Base-by-base conservation (phyloP, 148 eudicot species). In the Chenopodium quinoa region DNA sequence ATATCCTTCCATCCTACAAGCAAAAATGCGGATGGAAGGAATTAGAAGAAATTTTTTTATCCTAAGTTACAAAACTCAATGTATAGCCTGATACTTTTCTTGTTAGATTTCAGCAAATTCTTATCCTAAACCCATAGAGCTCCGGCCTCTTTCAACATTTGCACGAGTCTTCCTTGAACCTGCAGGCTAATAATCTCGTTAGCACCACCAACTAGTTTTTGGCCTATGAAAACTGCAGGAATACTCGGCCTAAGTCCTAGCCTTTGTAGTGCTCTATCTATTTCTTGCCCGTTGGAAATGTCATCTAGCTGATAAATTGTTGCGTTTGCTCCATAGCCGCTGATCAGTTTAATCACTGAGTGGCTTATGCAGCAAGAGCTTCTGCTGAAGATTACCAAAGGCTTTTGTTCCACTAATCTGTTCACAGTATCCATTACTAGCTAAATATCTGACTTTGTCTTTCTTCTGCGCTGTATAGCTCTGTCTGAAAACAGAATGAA, bases 81-180 rank as follows among this genome's bases (percentile, higher is more conserved):
- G 1, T 31, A 31, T 31, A 31, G 32, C 32, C 1, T 31, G 12
- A 23, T 65, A 65, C 9, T 65, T 65, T 65, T 65, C 12, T 65
- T 65, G 31, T 4, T 23, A 67, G 34, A 67, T 13, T 8, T 65
- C 23, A 23, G 23, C 23, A 23, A 23, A 23, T 23, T 23, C 23
- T 66, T 2, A 8, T 67, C 9, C 75, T 70, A 79, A 12, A 71
- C 54, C 81, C 81, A 79, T 29, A 79, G 31, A 20, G 81, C 81
- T 50, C 81, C 66, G 1, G 75, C 75, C 25, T 79, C 75, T n/a
- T 79, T 79, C 67, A 79, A 56, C 75, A 79, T 4, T 1, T 68
- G 52, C 12, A 65, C 73, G 11, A 79, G 75, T 70, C 75, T 79
- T 71, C 81, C 81, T 56, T 79, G 81, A 14, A 79, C 81, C 67